Base-by-base conservation (phyloP, 2,329 filamentous ascomycete genomes). In the Ambrosiella beaveri region DNA sequence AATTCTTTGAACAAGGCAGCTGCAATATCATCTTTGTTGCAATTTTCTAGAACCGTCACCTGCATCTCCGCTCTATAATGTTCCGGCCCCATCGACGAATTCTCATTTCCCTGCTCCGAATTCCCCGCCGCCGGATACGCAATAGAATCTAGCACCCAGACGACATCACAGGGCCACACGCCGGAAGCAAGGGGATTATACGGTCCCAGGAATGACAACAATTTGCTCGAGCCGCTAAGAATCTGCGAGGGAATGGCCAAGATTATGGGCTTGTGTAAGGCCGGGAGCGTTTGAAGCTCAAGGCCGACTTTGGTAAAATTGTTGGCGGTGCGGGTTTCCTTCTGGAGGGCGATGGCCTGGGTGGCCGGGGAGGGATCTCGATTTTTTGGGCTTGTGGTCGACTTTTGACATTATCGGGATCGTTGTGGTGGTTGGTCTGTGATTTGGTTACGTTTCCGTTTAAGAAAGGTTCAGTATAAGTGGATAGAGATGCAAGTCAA, bases 131-230 rank as follows among this genome's bases (percentile, higher is more conserved):
- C 86, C 91, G 65, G 59, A 19, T 53, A 60, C 3, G 56, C 59
- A 17, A 60, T 15, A 2, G 93, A 95, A 72, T 97, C 89, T 53
- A 96, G 74, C 7, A 96, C 73, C 91, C 91, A 96, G 45, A 96
- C 82, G 12, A 79, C 81, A 67, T 95, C 85, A 44, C 79, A 71
- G 13, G 75, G 73, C 57, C 81, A 77, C 52, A 88, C 78, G 39
- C 75, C 71, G 51, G 76, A 76, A 0, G 78, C 74, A 11, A 83
- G 71, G 0, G 84, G 82, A 65, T 82, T 84, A 59, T 67, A 67
- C 54, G 68, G 67, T 19, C 75, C 74, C 1, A 82, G 68, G 57
- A 75, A 74, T 1, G 75, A 76, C 35, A 82, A 66, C 52, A 78
- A 57, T 35, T 51, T 37, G 54, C 54, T 58, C 2, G 59, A 56